phyloP scores from a whole-genome alignment of 2,329 filamentous ascomycete genomes.

The Rhynchosporium graminicola region DNA sequence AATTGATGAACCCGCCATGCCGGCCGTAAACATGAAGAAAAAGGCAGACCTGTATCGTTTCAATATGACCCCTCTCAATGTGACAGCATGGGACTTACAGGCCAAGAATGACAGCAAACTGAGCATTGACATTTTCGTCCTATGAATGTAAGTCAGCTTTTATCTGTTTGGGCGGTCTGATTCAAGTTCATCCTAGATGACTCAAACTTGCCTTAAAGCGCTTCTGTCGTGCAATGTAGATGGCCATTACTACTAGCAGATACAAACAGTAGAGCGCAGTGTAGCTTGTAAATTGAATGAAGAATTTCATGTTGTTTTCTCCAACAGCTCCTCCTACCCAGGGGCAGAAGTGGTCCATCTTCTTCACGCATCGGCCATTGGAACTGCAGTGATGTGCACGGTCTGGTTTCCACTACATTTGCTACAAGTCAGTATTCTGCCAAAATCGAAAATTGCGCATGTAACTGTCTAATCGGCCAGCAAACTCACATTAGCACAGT shows the following conservation, averaged over 20 bases:
- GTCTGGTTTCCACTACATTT: constrained; percentile 74
- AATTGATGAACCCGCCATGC: constrained; percentile 74
- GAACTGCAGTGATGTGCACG: constrained; percentile 85
- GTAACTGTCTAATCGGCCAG: background rate
- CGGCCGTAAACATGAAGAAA: constrained; percentile 77
- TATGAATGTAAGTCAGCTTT: constrained; percentile 16
- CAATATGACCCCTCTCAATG: constrained; percentile 7
- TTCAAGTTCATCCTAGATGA: background rate
- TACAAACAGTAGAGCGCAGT: constrained; percentile 67
- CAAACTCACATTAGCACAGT: constrained; percentile 60
- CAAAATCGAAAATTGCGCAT: too few species aligned
- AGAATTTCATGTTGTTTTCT: constrained; percentile 88
- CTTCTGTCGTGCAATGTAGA: constrained; percentile 57
- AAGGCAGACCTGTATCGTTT: constrained; percentile 52
- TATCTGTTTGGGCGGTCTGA: constrained; percentile 14
- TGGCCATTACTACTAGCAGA: constrained; percentile 62
- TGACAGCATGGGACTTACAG: constrained; percentile 47
- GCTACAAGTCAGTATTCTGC: background rate
- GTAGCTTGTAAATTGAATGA: constrained; percentile 83
- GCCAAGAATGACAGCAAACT: constrained; percentile 66
- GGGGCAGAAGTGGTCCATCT: constrained; percentile 96
- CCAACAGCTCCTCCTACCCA: constrained; percentile 94
- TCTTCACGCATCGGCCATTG: constrained; percentile 81
- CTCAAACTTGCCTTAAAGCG: constrained; percentile 26
- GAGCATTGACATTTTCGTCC: constrained; percentile 49